phyloP scores from a whole-genome alignment of 225 moss, liverwort and hornwort genomes.

The Climacium dendroides region DNA sequence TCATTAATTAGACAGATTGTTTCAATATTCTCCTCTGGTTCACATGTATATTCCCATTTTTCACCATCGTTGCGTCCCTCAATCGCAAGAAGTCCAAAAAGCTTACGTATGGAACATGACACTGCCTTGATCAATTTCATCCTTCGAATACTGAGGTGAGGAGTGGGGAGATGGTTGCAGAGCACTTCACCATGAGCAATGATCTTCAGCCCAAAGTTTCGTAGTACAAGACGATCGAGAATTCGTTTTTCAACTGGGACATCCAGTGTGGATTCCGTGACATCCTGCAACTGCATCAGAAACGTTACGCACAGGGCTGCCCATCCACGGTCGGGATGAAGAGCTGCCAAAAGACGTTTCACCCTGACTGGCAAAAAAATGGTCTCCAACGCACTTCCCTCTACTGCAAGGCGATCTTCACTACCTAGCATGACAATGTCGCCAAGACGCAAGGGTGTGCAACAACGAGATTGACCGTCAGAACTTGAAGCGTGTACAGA shows the following conservation, averaged over 20 bases:
- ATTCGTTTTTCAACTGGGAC: neutral
- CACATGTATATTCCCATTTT: neutral
- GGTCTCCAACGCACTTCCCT: slow-evolving; percentile 38
- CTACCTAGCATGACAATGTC: slow-evolving; percentile 50
- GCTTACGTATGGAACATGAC: slow-evolving; percentile 12
- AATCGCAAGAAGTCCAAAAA: slow-evolving; percentile 11
- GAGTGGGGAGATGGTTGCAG: slow-evolving; percentile 34
- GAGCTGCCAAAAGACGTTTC: slow-evolving; percentile 38
- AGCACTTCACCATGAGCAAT: slow-evolving; percentile 24
- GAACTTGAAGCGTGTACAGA: neutral
- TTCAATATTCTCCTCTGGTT: neutral
- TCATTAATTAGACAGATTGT: neutral
- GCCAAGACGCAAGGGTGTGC: slow-evolving; percentile 30
- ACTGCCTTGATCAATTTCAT: slow-evolving; percentile 1
- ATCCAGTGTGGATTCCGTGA: neutral
- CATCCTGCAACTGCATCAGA: neutral
- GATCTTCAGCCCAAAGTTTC: neutral
- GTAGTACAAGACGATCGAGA: neutral
- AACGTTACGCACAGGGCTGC: neutral
- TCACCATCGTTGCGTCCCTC: slow-evolving; percentile 1
- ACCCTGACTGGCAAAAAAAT: slow-evolving; percentile 44
- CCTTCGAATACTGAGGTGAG: slow-evolving; percentile 24
- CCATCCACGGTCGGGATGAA: slow-evolving; percentile 19
- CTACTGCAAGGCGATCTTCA: slow-evolving; percentile 44
- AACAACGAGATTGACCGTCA: slow-evolving; percentile 2